Evolutionary conservation across 345 rosid species (phyloP), one percentile per base, ranked within the genome.

Genomic region (Excoecaria cochinchinensis): DNA sequence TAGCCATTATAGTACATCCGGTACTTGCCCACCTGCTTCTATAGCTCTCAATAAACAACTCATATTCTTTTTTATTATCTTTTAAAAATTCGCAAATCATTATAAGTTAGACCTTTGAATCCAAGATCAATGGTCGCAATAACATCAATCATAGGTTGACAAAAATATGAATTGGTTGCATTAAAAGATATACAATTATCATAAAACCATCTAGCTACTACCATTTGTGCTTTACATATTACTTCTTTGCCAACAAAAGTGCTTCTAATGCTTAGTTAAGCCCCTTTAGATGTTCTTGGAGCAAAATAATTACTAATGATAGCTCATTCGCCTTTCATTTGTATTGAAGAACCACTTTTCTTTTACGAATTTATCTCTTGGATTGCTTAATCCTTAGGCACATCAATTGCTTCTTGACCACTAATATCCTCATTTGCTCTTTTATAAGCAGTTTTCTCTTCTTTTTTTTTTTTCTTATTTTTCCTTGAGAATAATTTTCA

Each of bases 61-160:
- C 5, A 22, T 14, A 72, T 38, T 72, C 57, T 42, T 60, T 42
- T 56, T 72, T 72, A 10, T 12, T 40, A 15, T 72, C 68, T 4
- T 21, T 48, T 2, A 72, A 46, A 24, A 1, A 46, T 44, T 24
- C 59, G 13, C 17, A 73, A 17, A 48, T 42, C 25, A 60, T 61
- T 14, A 46, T 73, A 61, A 47, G 68, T 17, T 44, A 17, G 58
- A 6, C 47, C 25, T 12, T 58, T 62, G 15, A 13, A 73, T 6
- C 48, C 22, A 58, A 22, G 17, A 52, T 4, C 56, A 52, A 52
- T 17, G 13, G 56, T 16, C 10, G 10, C 7, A n/a, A n/a, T n/a
- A n/a, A n/a, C n/a, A n/a, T 16, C 10, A 0, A 0, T 14, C 56
- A n/a, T n/a, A 52, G 56, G 56, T 52, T 52, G 56, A 52, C 13